phyloP scores from a whole-genome alignment of 2,329 filamentous ascomycete genomes.

The Colletotrichum simmondsii region DNA sequence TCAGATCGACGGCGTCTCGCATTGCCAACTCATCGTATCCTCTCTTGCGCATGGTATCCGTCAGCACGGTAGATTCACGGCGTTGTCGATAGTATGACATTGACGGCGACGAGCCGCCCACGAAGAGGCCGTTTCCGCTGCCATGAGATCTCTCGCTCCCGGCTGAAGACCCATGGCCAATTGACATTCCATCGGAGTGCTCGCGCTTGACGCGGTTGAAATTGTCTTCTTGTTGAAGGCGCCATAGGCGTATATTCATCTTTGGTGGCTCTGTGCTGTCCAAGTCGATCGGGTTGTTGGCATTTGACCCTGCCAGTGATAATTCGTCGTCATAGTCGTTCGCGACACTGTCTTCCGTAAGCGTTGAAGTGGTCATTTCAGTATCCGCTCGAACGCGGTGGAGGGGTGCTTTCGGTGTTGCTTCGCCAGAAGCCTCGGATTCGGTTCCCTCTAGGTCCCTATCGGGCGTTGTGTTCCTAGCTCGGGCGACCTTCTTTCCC shows the following conservation, averaged over 20 bases:
- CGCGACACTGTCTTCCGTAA: neutral
- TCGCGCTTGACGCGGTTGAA: neutral
- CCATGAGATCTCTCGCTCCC: neutral
- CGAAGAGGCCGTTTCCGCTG: neutral
- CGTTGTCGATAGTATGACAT: neutral
- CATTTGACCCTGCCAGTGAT: slow-evolving; percentile 10
- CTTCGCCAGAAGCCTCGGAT: neutral
- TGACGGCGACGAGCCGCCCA: neutral
- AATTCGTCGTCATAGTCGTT: neutral
- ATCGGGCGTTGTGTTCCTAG: neutral
- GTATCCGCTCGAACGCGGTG: neutral
- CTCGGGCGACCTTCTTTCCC: neutral
- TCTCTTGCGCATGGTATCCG: neutral
- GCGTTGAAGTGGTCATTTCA: neutral
- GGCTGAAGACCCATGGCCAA: neutral
- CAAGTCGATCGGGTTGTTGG: slow-evolving; percentile 22
- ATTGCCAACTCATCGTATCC: neutral
- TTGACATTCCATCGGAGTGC: neutral
- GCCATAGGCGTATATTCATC: neutral
- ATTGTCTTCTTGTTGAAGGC: neutral
- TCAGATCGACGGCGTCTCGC: neutral
- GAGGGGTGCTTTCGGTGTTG: neutral
- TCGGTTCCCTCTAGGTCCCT: neutral
- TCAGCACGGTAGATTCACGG: slow-evolving; percentile 1
- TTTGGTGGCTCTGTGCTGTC: neutral